These are phyloP conservation scores for Aspergillus leporis DNA, from an alignment of 495 filamentous ascomycete species.

Conservation along the genomic window DNA sequence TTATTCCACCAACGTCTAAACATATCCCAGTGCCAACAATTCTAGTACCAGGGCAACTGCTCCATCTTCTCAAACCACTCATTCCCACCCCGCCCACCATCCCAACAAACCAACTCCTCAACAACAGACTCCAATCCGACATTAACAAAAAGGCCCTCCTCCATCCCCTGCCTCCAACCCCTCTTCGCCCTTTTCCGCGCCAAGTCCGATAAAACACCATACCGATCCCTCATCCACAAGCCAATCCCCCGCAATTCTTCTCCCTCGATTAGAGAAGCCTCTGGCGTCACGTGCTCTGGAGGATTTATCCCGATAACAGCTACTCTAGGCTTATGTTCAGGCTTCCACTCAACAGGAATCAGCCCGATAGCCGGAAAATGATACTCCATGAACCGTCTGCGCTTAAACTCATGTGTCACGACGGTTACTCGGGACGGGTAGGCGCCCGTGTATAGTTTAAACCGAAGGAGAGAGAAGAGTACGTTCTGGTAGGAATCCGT, in stretches of 20 bases:
- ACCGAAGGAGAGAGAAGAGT: conserved; percentile 65
- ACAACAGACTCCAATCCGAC: conserved; percentile 33
- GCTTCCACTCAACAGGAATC: conserved; percentile 1
- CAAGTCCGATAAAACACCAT: conserved; percentile 41
- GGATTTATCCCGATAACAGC: conserved; percentile 70
- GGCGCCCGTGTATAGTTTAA: conserved; percentile 44
- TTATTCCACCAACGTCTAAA: neutral
- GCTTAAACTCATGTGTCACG: conserved; percentile 76
- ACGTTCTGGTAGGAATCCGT: conserved; percentile 82
- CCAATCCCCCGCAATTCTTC: conserved; percentile 45
- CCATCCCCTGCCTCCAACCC: conserved; percentile 42
- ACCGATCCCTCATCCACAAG: conserved; percentile 46
- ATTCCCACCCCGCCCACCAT: conserved; percentile 36
- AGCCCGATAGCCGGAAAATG: conserved; percentile 69
- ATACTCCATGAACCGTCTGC: conserved; percentile 60
- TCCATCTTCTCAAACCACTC: conserved; percentile 35
- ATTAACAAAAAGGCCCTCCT: conserved; percentile 26
- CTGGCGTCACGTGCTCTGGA: conserved; percentile 53
- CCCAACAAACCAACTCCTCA: conserved; percentile 38
- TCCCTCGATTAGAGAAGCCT: conserved; percentile 41
- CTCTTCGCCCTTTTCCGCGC: conserved; percentile 36
- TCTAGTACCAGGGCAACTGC: conserved; percentile 42
- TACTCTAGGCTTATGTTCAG: conserved; percentile 38
- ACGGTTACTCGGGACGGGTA: conserved; percentile 57
- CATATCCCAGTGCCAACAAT: neutral